Evolutionary conservation across 176 grass and related monocot genomes (phyloP).

Genomic region (Dactylis glomerata): DNA sequence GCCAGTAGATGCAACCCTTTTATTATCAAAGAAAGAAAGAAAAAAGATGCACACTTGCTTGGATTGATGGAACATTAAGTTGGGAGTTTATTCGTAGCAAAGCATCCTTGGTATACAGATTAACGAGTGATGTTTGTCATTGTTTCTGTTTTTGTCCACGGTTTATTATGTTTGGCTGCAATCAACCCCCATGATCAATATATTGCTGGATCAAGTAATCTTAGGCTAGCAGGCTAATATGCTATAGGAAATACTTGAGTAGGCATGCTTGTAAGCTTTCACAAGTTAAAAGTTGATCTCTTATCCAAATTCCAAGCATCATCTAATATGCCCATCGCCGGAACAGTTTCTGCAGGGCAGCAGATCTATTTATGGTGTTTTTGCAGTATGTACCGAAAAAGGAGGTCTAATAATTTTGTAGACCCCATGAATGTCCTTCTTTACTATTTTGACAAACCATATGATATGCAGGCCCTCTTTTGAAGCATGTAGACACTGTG

Average conservation of each 20-base stretch:
- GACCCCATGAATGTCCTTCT: not conserved
- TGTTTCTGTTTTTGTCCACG: not conserved
- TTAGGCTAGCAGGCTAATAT: not conserved
- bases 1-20: not conserved
- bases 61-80: not conserved
- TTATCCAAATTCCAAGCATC: not conserved
- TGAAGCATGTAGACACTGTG: not conserved
- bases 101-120: not conserved
- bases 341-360: conserved; percentile 51
- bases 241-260: not conserved
- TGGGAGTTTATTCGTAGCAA: not conserved
- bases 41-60: not conserved
- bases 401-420: not conserved
- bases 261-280: not conserved
- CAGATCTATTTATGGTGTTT: conserved; percentile 72
- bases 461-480: not conserved
- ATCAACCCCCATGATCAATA: not conserved
- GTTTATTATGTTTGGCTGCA: not conserved
- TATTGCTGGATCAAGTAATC: not conserved
- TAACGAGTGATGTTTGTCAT: not conserved
- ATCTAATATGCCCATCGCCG: not conserved
- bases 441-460: not conserved
- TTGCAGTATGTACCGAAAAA: conserved; percentile 58
- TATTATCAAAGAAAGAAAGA: not conserved
- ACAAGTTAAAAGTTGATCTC: not conserved